phyloP scores from a whole-genome alignment of 495 filamentous ascomycete species.

The Diplogelasinospora grovesii region DNA sequence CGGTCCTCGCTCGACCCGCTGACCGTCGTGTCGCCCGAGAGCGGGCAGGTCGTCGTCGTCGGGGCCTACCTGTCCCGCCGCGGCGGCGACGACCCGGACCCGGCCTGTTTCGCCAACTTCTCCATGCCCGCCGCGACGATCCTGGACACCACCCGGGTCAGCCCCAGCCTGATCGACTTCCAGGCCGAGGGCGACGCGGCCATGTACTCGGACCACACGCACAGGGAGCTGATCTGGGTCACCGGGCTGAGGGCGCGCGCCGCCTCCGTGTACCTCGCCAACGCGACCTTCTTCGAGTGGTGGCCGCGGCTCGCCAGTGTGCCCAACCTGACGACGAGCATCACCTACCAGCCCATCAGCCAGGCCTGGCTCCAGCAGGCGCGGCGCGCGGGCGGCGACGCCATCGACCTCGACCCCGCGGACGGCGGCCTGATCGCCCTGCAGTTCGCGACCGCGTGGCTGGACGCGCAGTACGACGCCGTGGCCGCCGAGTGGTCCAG shows the following conservation, averaged over 20 bases:
- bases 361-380: background rate
- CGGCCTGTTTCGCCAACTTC: background rate
- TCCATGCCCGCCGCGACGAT: background rate
- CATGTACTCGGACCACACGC: background rate
- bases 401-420: background rate
- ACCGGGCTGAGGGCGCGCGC: background rate
- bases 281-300: background rate
- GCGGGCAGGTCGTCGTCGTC: background rate
- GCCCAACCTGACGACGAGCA: background rate
- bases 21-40: no score
- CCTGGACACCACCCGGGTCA: background rate
- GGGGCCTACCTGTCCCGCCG: background rate
- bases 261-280: background rate
- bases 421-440: background rate
- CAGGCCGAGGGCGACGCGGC: background rate
- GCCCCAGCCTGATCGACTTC: background rate
- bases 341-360: background rate
- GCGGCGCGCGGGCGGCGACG: background rate
- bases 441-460: background rate
- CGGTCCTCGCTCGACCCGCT: background rate
- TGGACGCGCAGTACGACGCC: background rate
- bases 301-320: background rate
- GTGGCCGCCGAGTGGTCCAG: background rate
- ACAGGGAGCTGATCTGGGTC: background rate
- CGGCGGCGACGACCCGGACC: background rate